Evolutionary conservation across 176 grass and related monocot species (phyloP).

Genomic region (Avena atlantica): DNA sequence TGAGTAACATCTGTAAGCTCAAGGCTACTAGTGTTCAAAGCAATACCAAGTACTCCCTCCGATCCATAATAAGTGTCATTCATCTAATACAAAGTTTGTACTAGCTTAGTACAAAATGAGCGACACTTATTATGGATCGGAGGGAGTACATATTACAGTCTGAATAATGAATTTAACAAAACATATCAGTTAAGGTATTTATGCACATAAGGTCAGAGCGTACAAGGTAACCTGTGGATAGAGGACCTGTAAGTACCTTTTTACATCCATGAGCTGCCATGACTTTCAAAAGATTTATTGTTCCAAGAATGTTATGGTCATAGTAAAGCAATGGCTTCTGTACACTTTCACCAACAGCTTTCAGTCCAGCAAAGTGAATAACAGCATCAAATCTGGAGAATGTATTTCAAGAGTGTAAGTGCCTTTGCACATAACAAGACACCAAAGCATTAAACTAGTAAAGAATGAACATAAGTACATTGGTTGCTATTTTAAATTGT

Average conservation of each 20-base stretch:
- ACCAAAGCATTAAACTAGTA: constrained; percentile 32
- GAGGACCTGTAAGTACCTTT: constrained; percentile 63
- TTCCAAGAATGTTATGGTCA: constrained; percentile 80
- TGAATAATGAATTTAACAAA: constrained; percentile 16
- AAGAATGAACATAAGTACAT: constrained; percentile 26
- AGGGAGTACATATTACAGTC: background rate
- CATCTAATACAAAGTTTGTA: no score
- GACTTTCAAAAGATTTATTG: constrained; percentile 94
- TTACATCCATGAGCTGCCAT: constrained; percentile 94
- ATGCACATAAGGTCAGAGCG: constrained; percentile 3
- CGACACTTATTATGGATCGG: no score
- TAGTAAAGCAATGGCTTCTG: constrained; percentile 97
- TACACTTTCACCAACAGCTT: constrained; percentile 96
- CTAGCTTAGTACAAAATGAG: no score
- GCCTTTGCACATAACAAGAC: constrained; percentile 28
- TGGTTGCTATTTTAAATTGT: background rate
- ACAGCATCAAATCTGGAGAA: constrained; percentile 91
- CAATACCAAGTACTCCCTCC: background rate
- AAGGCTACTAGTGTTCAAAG: background rate
- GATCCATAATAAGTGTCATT: no score
- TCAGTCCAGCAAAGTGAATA: constrained; percentile 93
- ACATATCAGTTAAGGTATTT: background rate
- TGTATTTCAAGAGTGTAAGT: constrained; percentile 31
- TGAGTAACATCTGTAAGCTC: background rate
- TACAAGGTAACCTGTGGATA: constrained; percentile 17